A percentile compares a stretch with the other conserved stretches of the same genome.
Conservation (phyloP, 1,284 basidiomycete genomes). For the Leucoagaricus sp. region DNA sequence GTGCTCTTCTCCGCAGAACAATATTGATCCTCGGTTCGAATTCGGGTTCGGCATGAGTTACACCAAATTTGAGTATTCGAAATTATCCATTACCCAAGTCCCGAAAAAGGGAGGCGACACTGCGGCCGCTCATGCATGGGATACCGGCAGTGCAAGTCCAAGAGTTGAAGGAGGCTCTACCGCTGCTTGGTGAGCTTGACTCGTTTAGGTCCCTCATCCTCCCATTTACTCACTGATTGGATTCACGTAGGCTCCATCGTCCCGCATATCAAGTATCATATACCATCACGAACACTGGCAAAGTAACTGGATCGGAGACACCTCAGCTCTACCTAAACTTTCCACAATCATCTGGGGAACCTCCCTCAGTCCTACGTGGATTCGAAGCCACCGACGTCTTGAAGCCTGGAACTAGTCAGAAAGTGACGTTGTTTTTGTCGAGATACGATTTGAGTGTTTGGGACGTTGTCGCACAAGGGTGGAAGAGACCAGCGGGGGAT, state of each 20-base stretch:
- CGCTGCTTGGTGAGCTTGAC: conserved; percentile 54
- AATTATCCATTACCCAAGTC: conserved; percentile 45
- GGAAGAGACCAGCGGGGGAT: conserved; percentile 47
- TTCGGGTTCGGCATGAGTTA: conserved; percentile 85
- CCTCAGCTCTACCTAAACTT: conserved; percentile 68
- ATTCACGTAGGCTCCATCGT: conserved; percentile 58
- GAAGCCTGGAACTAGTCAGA: conserved; percentile 44
- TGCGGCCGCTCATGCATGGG: conserved; percentile 56
- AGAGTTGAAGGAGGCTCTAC: conserved; percentile 51
- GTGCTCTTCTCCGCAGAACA: too few relatives aligned
- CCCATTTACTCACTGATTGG: background rate
- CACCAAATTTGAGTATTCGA: conserved; percentile 69
- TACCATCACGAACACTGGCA: conserved; percentile 58
- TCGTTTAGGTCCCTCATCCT: too few relatives aligned
- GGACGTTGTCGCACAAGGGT: conserved; percentile 54
- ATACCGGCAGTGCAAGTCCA: conserved; percentile 47
- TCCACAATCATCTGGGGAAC: conserved; percentile 55
- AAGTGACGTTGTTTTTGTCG: conserved; percentile 59
- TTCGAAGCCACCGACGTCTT: conserved; percentile 57
- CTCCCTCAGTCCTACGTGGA: conserved; percentile 64
- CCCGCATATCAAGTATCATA: conserved; percentile 63
- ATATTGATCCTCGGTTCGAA: conserved; percentile 58
- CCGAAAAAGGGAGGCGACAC: too few relatives aligned
- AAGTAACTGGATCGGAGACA: conserved; percentile 55
- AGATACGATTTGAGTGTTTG: conserved; percentile 66